Evolutionary conservation across 495 filamentous ascomycete species (phyloP).

Genomic region (Aspergillus panamensis): DNA sequence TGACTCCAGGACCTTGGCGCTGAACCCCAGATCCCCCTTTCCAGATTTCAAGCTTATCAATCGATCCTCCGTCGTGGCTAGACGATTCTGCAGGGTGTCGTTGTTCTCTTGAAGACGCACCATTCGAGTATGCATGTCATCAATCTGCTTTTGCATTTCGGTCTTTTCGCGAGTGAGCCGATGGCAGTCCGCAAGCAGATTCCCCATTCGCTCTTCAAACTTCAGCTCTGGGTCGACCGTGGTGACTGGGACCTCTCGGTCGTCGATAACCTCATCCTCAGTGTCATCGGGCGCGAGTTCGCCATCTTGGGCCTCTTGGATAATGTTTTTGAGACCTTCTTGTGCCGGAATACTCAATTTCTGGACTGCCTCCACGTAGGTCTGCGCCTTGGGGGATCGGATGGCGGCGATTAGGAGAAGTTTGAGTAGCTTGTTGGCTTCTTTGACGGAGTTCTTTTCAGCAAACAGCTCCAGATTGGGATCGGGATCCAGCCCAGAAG

Average conservation of each 20-base stretch:
- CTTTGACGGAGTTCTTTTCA: constrained; percentile 38
- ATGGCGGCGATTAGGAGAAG: constrained; percentile 62
- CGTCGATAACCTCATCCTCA: constrained; percentile 38
- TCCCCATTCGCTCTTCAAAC: constrained; percentile 54
- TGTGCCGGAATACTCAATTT: constrained; percentile 44
- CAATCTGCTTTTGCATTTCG: constrained; percentile 49
- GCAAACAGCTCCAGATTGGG: constrained; percentile 61
- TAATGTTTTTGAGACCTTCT: constrained; percentile 47
- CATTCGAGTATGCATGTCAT: constrained; percentile 53
- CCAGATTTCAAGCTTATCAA: constrained; percentile 43
- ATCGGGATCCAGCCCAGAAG: constrained; percentile 45
- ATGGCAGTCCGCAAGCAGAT: constrained; percentile 48
- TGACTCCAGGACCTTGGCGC: constrained; percentile 44
- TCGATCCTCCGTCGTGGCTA: constrained; percentile 47
- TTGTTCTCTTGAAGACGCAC: constrained; percentile 57
- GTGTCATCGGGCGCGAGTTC: constrained; percentile 36
- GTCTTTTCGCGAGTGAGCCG: constrained; percentile 51
- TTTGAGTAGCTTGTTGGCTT: constrained; percentile 57
- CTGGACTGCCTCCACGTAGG: constrained; percentile 54
- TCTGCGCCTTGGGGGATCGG: constrained; percentile 50
- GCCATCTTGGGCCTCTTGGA: constrained; percentile 46
- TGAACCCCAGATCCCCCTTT: constrained; percentile 43
- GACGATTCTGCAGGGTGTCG: constrained; percentile 45
- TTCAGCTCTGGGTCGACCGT: constrained; percentile 47
- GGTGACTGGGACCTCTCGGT: constrained; percentile 31